Percentiles rank a stretch among this genome's conserved stretches.
Conservation (phyloP, 768 basidiomycete species). For the Mycena latifolia region DNA sequence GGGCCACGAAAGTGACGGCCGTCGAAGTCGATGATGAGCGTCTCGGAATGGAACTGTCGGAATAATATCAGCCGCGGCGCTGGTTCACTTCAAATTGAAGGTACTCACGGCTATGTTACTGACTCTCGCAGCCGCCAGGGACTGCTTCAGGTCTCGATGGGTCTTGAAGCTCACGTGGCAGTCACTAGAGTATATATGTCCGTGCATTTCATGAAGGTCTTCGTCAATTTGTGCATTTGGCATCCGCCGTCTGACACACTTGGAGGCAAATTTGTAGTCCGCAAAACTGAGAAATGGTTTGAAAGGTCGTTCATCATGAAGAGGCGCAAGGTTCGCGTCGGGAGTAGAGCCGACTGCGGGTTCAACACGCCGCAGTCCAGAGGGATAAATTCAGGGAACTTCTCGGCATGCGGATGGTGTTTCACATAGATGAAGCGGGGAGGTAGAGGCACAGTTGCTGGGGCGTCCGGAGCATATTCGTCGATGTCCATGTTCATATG, state of each 20-base stretch:
- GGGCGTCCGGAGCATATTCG: no score
- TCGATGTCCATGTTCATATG: no score
- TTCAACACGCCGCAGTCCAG: neutral
- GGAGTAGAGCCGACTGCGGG: neutral
- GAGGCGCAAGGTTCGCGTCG: neutral
- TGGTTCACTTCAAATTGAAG: no score
- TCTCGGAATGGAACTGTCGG: slow-evolving; percentile 25
- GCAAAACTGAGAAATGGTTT: slow-evolving; percentile 16
- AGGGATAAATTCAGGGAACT: neutral
- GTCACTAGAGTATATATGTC: neutral
- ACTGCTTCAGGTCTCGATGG: slow-evolving; percentile 27
- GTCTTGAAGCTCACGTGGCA: slow-evolving; percentile 11
- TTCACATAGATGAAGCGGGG: neutral
- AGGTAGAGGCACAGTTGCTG: neutral
- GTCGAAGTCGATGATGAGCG: slow-evolving; percentile 19
- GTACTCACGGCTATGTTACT: slow-evolving; percentile 23
- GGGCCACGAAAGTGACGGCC: slow-evolving; percentile 5
- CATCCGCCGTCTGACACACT: slow-evolving; percentile 9
- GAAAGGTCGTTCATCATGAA: slow-evolving; percentile 17
- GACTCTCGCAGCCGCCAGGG: slow-evolving; percentile 21
- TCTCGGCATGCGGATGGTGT: neutral
- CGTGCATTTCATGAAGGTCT: slow-evolving; percentile 7
- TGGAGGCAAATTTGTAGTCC: slow-evolving; percentile 21
- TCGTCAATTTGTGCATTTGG: slow-evolving; percentile 26
- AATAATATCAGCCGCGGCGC: neutral